Conservation (phyloP, 2,329 filamentous ascomycete genomes). For the Penicillium sp. region DNA sequence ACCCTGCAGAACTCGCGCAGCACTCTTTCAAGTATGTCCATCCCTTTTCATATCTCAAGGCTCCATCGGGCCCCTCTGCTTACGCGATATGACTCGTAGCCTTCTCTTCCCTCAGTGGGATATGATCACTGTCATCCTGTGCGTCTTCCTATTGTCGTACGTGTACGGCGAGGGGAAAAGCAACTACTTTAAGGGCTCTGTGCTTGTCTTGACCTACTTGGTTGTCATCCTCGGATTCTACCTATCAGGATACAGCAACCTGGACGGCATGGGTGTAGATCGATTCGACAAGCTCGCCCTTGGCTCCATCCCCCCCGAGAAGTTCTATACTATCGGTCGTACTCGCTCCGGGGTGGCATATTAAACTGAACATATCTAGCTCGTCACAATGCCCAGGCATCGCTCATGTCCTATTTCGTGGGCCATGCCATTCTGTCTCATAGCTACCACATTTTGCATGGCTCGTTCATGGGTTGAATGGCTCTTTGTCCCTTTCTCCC, state of each 20-base stretch:
- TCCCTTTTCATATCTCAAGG: background rate
- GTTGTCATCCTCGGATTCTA: conserved; percentile 93
- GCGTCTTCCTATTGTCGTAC: conserved; percentile 93
- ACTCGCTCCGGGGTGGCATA: conserved; percentile 39
- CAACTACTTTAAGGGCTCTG: conserved; percentile 99
- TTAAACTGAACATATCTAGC: conserved; percentile 9
- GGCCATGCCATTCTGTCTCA: background rate
- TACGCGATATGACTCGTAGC: conserved; percentile 38
- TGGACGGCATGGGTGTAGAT: conserved; percentile 50
- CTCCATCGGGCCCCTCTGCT: background rate
- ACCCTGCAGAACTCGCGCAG: conserved; percentile 52
- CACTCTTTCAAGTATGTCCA: conserved; percentile 55
- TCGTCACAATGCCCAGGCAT: background rate
- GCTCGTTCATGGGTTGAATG: background rate
- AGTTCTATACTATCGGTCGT: conserved; percentile 45
- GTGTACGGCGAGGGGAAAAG: conserved; percentile 99
- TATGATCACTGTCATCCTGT: conserved; percentile 94
- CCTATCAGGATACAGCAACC: conserved; percentile 67
- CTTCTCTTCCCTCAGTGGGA: conserved; percentile 99
- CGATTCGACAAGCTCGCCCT: conserved; percentile 49
- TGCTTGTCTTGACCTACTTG: conserved; percentile 86
- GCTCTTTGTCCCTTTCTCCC: background rate
- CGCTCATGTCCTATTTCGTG: background rate
- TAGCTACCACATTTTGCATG: conserved; percentile 5
- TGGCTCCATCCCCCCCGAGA: conserved; percentile 30